Percentiles rank a stretch among this genome's conserved stretches.
Evolutionary conservation across 2,329 filamentous ascomycete species (phyloP).

Genomic region (Neopestalotiopsis sp.): DNA sequence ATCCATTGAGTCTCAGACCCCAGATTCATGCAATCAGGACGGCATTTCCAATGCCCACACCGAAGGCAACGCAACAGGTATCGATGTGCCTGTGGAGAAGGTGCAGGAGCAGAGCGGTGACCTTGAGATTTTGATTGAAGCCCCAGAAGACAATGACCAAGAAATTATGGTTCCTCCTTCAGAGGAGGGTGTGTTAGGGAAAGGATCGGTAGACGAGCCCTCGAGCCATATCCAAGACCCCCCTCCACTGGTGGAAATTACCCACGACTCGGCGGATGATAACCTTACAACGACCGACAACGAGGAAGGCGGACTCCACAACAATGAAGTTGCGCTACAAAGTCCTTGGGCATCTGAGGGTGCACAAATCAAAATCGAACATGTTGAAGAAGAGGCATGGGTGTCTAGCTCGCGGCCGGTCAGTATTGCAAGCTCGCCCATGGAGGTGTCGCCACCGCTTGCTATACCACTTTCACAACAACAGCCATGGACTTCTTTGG

Average conservation of each 20-base stretch:
- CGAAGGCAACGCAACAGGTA: too few species aligned
- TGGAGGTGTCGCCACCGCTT: constrained; percentile 16
- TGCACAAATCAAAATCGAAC: constrained; percentile 21
- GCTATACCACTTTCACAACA: constrained; percentile 32
- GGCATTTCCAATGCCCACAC: too few species aligned
- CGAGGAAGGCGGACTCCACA: not conserved
- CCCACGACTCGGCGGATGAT: constrained; percentile 12
- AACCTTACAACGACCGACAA: not conserved
- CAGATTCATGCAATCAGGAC: too few species aligned
- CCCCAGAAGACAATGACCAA: constrained; percentile 20
- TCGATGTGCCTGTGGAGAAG: too few species aligned
- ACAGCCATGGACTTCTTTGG: constrained; percentile 33
- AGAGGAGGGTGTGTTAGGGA: constrained; percentile 22
- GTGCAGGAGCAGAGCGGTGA: not conserved
- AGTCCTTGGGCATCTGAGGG: constrained; percentile 32
- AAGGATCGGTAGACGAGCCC: constrained; percentile 4
- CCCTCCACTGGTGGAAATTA: constrained; percentile 4
- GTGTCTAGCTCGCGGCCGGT: constrained; percentile 9
- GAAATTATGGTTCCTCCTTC: constrained; percentile 22
- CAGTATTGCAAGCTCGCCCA: constrained; percentile 19
- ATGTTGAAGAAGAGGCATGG: constrained; percentile 17
- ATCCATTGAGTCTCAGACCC: too few species aligned
- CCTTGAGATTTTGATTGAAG: constrained; percentile 7
- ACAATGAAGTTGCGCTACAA: constrained; percentile 23
- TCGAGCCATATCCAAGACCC: not conserved